phyloP scores from a whole-genome alignment of 2,329 filamentous ascomycete species.

The Blastomyces parvus region DNA sequence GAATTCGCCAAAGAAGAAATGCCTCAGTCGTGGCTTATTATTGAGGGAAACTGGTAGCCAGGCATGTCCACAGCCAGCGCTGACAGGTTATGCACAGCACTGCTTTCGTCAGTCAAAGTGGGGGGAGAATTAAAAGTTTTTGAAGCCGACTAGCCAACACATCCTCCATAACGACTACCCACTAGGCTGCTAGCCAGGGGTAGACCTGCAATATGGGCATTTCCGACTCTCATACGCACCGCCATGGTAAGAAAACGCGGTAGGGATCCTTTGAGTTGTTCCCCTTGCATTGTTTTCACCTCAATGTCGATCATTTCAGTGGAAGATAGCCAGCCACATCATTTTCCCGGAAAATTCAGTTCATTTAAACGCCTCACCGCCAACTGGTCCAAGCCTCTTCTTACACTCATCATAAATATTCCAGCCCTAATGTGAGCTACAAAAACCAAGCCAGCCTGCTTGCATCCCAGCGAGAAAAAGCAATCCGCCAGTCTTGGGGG shows the following conservation, averaged over 20 bases:
- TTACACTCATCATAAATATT: not conserved
- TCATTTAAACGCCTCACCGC: not conserved
- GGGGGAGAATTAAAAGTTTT: not conserved
- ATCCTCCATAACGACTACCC: not conserved
- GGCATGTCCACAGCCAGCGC: not conserved
- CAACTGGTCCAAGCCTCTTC: not conserved
- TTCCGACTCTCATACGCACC: not conserved
- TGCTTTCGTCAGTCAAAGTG: not conserved
- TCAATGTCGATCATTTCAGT: not conserved
- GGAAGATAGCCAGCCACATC: not conserved
- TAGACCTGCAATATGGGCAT: not conserved
- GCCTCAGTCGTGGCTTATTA: not conserved
- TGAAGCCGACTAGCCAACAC: constrained; percentile 1
- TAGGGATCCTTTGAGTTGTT: not conserved
- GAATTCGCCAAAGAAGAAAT: not conserved
- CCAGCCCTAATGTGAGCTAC: not conserved
- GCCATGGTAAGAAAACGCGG: too few species aligned
- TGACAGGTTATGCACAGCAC: not conserved
- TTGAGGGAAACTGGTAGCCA: not conserved
- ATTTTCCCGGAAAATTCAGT: not conserved
- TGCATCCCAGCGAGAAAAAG: not conserved
- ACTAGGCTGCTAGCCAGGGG: not conserved
- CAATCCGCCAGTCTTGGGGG: not conserved
- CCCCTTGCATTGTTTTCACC: not conserved
- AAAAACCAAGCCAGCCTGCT: not conserved